Evolutionary conservation across 257 asterid genomes (phyloP).

Genomic region (Anisodus acutangulus): DNA sequence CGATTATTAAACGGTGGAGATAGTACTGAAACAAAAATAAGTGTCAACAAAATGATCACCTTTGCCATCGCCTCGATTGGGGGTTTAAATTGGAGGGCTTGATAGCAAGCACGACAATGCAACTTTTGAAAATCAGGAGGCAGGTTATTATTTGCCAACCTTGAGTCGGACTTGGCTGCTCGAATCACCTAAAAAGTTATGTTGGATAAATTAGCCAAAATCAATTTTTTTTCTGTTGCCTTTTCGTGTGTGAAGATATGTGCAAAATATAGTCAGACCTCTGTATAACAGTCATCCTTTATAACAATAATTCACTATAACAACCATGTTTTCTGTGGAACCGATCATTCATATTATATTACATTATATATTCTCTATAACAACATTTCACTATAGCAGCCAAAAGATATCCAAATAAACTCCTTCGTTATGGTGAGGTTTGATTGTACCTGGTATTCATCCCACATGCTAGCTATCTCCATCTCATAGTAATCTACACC

Average conservation of each 20-base stretch:
- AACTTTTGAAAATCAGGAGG: constrained; percentile 87
- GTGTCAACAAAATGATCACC: constrained; percentile 42
- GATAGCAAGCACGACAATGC: constrained; percentile 93
- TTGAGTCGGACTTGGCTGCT: constrained; percentile 93
- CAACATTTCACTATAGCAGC: too few species aligned
- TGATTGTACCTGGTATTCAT: constrained; percentile 44
- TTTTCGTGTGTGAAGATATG: neutral
- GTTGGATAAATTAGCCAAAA: neutral
- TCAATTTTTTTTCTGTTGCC: neutral
- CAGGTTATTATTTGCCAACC: constrained; percentile 88
- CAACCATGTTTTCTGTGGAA: too few species aligned
- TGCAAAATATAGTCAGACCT: neutral
- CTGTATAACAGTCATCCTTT: too few species aligned
- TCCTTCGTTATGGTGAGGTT: too few species aligned
- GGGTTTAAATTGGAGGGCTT: constrained; percentile 85
- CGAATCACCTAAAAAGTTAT: constrained; percentile 67
- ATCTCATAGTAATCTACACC: constrained; percentile 76
- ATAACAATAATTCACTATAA: too few species aligned
- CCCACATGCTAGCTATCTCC: constrained; percentile 81
- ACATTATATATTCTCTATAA: too few species aligned
- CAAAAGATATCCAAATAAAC: too few species aligned
- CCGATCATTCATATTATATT: too few species aligned
- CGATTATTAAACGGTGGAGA: neutral
- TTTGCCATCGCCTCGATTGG: constrained; percentile 87
- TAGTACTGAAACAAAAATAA: neutral